Percentiles rank a stretch among this genome's conserved stretches.
phyloP scores from a whole-genome alignment of 2,329 filamentous ascomycete species.

The Plenodomus lindquistii region DNA sequence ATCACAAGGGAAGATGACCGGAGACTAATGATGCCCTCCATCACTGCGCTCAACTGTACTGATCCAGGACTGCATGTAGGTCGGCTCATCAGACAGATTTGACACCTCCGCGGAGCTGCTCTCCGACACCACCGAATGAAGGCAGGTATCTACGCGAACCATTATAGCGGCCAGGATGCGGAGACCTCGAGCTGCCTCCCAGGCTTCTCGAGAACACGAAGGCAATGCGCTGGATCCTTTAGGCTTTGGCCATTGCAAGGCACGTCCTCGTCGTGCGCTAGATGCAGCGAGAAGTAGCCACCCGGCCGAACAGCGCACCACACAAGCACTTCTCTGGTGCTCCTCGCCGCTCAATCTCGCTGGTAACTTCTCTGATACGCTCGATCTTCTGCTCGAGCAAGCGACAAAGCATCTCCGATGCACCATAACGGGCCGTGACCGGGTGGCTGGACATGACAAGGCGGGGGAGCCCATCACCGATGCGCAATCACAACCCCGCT shows the following conservation, averaged over 20 bases:
- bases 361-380: background rate
- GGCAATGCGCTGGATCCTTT: background rate
- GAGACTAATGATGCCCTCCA: background rate
- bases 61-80: background rate
- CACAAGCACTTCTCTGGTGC: constrained; percentile 1
- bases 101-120: background rate
- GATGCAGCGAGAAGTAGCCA: constrained; percentile 1
- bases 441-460: background rate
- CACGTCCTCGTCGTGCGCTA: constrained; percentile 3
- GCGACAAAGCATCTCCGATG: background rate
- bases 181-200: background rate
- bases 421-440: background rate
- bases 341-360: background rate
- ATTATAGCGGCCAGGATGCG: background rate
- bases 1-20: background rate
- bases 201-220: background rate
- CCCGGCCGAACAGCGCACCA: constrained; percentile 8
- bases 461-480: background rate
- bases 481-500: background rate
- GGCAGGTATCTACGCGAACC: background rate
- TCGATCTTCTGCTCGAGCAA: background rate
- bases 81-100: background rate
- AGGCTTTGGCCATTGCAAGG: background rate
- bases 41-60: background rate
- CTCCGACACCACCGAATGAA: background rate